Evolutionary conservation across 2,329 filamentous ascomycete genomes (phyloP), one percentile per base, ranked within the genome.

Genomic region (Sarocladium kiliense): DNA sequence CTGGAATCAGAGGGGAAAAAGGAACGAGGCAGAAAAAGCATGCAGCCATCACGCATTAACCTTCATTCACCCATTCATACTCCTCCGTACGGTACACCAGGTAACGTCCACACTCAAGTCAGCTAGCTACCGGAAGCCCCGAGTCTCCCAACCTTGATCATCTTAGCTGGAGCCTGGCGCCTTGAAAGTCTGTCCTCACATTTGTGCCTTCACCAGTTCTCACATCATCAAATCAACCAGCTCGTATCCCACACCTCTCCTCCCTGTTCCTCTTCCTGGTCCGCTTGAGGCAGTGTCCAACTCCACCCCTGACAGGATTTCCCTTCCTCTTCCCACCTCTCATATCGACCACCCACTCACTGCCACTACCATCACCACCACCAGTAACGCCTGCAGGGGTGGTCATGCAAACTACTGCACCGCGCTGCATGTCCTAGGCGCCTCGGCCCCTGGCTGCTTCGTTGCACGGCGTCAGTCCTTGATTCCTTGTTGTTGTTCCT

Each of bases 231-330:
- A 45, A 45, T 21, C 19, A 39, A 5, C n/a, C 36, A 39, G 44
- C 25, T 32, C 44, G 25, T 30, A 16, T 27, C 44, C 26, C 23
- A 16, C 16, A 10, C 26, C 14, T 49, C 44, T 49, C n/a, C n/a
- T n/a, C 44, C 16, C 23, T 21, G 26, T 49, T 30, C 12, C 23
- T 32, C 44, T 32, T 27, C 26, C 44, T 51, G 18, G 27, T 51
- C 30, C 9, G 47, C 30, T 36, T 51, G 47, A 21, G 47, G 47
- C 47, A 51, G 47, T 51, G 47, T 51, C 47, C 30, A 32, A 11
- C 27, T 23, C 30, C 47, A 51, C 47, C 47, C 47, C 27, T 51
- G 30, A 51, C 30, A 21, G 21, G 26, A 51, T 51, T 51, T 14
- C 47, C 47, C 14, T 19, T 27, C 14, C 30, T 23, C 14, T 19